These are phyloP conservation scores for Areca catechu DNA, from an alignment of 176 grass and related monocot genomes.

Conservation along the genomic window DNA sequence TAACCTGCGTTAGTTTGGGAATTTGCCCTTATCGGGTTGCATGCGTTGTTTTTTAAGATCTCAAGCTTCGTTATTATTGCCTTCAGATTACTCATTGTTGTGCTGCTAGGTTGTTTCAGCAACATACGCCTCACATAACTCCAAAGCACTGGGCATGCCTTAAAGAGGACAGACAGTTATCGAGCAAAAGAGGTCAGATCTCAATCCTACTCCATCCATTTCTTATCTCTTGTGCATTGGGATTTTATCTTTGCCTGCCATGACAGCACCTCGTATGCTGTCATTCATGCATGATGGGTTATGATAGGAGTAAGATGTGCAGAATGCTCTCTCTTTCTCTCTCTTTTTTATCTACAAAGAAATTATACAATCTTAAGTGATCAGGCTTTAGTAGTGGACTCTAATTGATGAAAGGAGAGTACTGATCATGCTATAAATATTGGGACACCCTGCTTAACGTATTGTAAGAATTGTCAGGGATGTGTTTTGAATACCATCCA, in stretches of 20 bases:
- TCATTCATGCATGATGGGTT: background rate
- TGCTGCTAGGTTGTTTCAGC: conserved; percentile 14
- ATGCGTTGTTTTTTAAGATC: conserved; percentile 1
- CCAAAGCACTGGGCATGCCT: background rate
- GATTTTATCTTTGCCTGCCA: conserved; percentile 18
- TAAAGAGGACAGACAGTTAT: conserved; percentile 13
- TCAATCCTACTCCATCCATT: conserved; percentile 26
- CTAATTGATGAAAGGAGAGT: too few species aligned
- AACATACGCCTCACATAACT: conserved; percentile 3
- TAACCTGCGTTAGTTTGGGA: conserved; percentile 17
- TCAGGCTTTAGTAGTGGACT: too few species aligned
- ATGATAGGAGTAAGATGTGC: background rate
- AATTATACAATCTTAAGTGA: conserved; percentile 18
- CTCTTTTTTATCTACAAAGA: too few species aligned
- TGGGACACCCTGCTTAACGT: conserved; percentile 5
- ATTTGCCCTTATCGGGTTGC: conserved; percentile 25
- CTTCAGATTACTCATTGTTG: conserved; percentile 1
- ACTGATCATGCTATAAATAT: too few species aligned
- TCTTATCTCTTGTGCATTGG: conserved; percentile 28
- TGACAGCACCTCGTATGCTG: conserved; percentile 21
- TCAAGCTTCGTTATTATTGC: conserved; percentile 19
- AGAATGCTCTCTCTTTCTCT: background rate
- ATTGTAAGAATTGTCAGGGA: conserved; percentile 45
- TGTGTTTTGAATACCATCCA: conserved; percentile 34
- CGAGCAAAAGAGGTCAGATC: conserved; percentile 58